Evolutionary conservation across 768 basidiomycete genomes (phyloP).

Genomic region (Paxillus involutus): DNA sequence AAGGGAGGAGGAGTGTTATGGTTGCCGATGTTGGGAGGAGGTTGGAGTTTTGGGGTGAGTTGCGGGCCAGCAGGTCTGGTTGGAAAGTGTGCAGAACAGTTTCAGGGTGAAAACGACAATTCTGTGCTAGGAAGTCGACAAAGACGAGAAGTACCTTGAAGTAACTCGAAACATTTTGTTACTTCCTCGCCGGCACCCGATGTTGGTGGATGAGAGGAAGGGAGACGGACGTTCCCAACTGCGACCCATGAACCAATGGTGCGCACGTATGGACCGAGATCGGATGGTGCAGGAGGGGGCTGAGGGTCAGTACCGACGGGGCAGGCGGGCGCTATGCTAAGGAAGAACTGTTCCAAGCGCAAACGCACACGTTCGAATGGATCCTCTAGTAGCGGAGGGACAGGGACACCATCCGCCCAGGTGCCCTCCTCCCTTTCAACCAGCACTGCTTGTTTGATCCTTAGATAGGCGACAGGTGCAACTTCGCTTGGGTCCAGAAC

Average conservation of each 20-base stretch:
- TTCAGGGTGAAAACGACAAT: neutral
- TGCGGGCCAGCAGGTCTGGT: conserved; percentile 51
- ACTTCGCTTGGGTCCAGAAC: conserved; percentile 81
- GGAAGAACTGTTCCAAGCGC: conserved; percentile 13
- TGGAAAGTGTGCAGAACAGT: neutral
- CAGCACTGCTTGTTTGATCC: conserved; percentile 69
- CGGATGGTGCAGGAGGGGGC: neutral
- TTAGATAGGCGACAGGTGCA: conserved; percentile 88
- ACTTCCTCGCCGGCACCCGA: conserved; percentile 79
- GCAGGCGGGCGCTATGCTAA: neutral
- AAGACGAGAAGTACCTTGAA: conserved; percentile 50
- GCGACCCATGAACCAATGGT: conserved; percentile 66
- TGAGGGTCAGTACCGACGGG: neutral
- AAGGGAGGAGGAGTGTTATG: conserved; percentile 81
- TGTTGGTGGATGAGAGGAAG: conserved; percentile 30
- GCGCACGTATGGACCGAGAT: conserved; percentile 17
- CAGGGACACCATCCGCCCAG: conserved; percentile 16
- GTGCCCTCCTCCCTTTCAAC: conserved; percentile 46
- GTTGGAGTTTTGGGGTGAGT: conserved; percentile 35
- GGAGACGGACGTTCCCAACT: conserved; percentile 51
- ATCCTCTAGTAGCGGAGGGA: conserved; percentile 53
- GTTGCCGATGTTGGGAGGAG: conserved; percentile 40
- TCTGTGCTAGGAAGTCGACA: neutral
- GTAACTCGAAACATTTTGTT: conserved; percentile 56
- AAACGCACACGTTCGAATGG: conserved; percentile 15